phyloP scores from a whole-genome alignment of 1,284 basidiomycete genomes.

The Ceratobasidium sp. region DNA sequence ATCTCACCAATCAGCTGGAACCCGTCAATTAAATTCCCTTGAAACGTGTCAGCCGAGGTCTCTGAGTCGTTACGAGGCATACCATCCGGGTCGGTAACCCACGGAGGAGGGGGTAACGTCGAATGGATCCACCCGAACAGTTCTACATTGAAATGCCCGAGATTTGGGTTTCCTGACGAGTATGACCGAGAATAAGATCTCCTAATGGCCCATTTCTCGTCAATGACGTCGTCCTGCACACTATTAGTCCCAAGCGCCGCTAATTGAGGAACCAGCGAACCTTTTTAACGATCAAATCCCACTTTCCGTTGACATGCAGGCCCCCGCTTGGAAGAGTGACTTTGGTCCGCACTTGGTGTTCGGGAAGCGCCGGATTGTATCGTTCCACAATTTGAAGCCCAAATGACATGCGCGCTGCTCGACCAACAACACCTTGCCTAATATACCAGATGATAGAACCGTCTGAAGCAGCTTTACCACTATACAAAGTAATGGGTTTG shows the following conservation, averaged over 20 bases:
- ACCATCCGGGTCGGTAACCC: not conserved
- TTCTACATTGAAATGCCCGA: not conserved
- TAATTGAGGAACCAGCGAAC: not conserved
- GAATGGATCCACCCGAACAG: not conserved
- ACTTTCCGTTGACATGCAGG: not conserved
- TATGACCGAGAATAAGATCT: not conserved
- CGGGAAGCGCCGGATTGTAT: not conserved
- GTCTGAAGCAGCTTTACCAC: constrained; percentile 12
- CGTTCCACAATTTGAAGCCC: not conserved
- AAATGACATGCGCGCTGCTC: constrained; percentile 22
- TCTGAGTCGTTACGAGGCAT: not conserved
- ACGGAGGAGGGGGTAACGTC: not conserved
- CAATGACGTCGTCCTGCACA: not conserved
- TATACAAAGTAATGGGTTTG: not conserved
- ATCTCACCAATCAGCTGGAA: constrained; percentile 24
- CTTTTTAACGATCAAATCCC: constrained; percentile 6
- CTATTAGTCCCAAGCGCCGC: not conserved
- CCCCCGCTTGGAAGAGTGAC: not conserved
- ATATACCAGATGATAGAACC: constrained; percentile 20
- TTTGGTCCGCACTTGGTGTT: not conserved
- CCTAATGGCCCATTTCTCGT: not conserved
- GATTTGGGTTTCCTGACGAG: not conserved
- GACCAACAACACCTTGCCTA: constrained; percentile 10
- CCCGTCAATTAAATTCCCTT: not conserved
- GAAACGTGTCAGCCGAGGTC: not conserved